A percentile compares a stretch with the other conserved stretches of the same genome.
These are phyloP conservation scores for Pseudogymnoascus sp. DNA, from an alignment of 2,329 filamentous ascomycete species.

Conservation along the genomic window DNA sequence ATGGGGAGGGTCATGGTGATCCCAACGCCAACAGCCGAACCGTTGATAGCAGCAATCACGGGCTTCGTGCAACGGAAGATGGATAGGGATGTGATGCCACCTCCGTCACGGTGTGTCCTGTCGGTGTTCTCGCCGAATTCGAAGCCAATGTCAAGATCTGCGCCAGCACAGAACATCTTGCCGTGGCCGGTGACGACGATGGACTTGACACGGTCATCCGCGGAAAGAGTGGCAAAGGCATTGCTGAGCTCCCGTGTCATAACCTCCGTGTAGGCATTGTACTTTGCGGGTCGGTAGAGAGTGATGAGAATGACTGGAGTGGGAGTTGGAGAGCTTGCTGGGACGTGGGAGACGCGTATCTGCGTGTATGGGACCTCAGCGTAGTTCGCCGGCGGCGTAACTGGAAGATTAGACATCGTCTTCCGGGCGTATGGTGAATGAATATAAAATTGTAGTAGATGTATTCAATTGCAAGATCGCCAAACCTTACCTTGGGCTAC, in stretches of 20 bases:
- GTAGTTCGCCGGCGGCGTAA: conserved; percentile 30
- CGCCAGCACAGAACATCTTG: conserved; percentile 49
- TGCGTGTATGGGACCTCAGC: conserved; percentile 34
- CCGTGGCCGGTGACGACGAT: conserved; percentile 46
- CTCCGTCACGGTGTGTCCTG: conserved; percentile 38
- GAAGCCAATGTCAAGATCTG: conserved; percentile 41
- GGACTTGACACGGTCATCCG: conserved; percentile 45
- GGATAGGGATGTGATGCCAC: conserved; percentile 45
- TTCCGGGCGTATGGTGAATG: background rate
- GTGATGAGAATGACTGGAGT: conserved; percentile 56
- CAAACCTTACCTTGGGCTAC: background rate
- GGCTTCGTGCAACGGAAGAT: conserved; percentile 51
- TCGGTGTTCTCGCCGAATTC: conserved; percentile 15
- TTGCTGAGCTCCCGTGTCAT: conserved; percentile 56
- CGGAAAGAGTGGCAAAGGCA: conserved; percentile 43
- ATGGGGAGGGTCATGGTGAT: conserved; percentile 53
- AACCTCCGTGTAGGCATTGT: conserved; percentile 60
- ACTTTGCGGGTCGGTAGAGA: conserved; percentile 56
- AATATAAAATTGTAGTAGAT: background rate
- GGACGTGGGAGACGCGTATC: conserved; percentile 42
- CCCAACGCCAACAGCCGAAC: conserved; percentile 50
- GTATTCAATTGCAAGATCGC: background rate
- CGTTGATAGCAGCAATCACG: conserved; percentile 49
- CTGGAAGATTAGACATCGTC: conserved; percentile 4
- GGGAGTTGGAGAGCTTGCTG: conserved; percentile 41